A percentile compares a stretch with the other conserved stretches of the same genome.
These are phyloP conservation scores for Rhizophora mangle DNA, from an alignment of 345 rosid species.

Conservation along the genomic window DNA sequence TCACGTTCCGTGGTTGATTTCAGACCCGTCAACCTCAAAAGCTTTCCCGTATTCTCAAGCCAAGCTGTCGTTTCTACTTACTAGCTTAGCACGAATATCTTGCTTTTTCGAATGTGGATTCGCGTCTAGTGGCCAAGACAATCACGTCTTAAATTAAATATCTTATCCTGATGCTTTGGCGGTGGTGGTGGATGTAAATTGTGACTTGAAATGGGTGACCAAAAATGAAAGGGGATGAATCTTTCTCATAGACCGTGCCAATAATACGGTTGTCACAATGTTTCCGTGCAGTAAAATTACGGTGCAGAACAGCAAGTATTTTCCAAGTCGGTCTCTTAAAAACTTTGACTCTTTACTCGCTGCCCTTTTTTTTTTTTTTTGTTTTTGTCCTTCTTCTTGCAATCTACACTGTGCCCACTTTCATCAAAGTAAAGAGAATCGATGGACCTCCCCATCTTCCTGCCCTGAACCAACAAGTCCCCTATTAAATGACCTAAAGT, in stretches of 20 bases:
- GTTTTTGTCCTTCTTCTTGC: constrained; percentile 8
- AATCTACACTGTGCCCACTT: constrained; percentile 48
- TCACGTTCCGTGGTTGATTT: constrained; percentile 12
- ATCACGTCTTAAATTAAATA: neutral
- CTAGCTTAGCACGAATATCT: constrained; percentile 10
- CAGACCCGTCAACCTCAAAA: constrained; percentile 8
- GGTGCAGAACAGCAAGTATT: neutral
- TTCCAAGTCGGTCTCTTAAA: neutral
- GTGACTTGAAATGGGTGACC: constrained; percentile 3
- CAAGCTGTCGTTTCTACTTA: neutral
- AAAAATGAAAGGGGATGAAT: neutral
- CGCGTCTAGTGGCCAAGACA: neutral
- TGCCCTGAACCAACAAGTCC: constrained; percentile 14
- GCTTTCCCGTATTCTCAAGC: constrained; percentile 21
- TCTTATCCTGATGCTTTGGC: neutral
- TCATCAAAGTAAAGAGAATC: constrained; percentile 20
- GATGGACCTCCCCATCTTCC: constrained; percentile 19
- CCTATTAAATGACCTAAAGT: constrained; percentile 27
- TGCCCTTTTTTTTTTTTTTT: constrained; percentile 8
- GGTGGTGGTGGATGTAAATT: too few species aligned
- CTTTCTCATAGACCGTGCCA: neutral
- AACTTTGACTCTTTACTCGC: constrained; percentile 14
- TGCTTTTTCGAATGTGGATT: neutral
- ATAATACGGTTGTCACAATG: too few species aligned
- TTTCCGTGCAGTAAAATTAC: neutral